phyloP scores from a whole-genome alignment of 179 eudicot genomes.

The Actinidia polygama region DNA sequence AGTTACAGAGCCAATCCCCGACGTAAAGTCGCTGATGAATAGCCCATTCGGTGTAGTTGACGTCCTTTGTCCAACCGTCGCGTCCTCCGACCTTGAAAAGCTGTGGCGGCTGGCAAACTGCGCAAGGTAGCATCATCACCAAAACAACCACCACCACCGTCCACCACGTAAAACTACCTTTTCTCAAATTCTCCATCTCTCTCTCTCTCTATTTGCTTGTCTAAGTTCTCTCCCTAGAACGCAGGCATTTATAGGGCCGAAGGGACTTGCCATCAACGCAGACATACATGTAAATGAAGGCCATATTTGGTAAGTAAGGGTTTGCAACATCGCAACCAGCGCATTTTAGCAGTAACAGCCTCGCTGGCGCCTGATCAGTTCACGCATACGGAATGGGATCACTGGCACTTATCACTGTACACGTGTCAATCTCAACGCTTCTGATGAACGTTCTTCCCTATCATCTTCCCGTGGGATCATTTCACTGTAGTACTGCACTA shows the following conservation, averaged over 20 bases:
- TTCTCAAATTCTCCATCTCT: constrained; percentile 18
- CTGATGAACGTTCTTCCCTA: neutral
- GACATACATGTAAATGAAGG: neutral
- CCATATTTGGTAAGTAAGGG: neutral
- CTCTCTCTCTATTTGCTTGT: neutral
- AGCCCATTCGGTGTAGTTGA: constrained; percentile 60
- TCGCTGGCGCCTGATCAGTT: neutral
- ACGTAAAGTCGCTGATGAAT: constrained; percentile 44
- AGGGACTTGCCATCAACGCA: constrained; percentile 5
- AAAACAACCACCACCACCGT: neutral
- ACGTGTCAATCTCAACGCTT: neutral
- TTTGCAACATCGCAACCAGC: neutral
- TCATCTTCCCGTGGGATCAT: neutral
- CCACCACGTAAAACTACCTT: neutral
- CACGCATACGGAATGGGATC: neutral
- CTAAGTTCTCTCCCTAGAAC: neutral
- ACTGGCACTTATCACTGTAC: neutral
- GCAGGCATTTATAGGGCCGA: neutral
- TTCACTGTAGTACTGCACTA: too few relatives aligned
- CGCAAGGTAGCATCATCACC: constrained; percentile 9
- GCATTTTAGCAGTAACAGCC: constrained; percentile 19
- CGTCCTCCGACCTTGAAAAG: constrained; percentile 36
- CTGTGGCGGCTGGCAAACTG: constrained; percentile 14
- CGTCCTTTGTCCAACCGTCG: constrained; percentile 41
- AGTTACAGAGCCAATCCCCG: constrained; percentile 73